Percentiles rank a stretch among this genome's conserved stretches.
Conservation (phyloP, 83 land plant genomes). For the Isoetes engelmannii region DNA sequence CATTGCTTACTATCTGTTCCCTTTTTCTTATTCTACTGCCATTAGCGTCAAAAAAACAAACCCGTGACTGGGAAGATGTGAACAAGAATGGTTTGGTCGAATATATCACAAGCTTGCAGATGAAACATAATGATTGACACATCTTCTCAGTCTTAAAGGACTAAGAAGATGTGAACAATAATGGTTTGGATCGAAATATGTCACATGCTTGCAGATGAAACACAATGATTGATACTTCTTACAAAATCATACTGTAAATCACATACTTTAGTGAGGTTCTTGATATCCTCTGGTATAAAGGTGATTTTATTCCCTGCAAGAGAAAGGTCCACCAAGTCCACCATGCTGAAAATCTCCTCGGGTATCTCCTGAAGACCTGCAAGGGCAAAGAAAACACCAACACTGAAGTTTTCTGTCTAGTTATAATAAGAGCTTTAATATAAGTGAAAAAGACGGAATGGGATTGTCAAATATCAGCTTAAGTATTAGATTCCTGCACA, state of each 20-base stretch:
- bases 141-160: too few species aligned
- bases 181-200: too few species aligned
- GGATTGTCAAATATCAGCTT: not conserved
- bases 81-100: too few species aligned
- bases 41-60: too few species aligned
- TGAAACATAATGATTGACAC: too few species aligned
- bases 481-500: not conserved
- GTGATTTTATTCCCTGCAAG: conserved; percentile 31
- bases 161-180: too few species aligned
- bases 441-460: not conserved
- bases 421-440: not conserved
- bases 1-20: too few species aligned
- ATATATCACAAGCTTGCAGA: too few species aligned
- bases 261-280: conserved; percentile 27
- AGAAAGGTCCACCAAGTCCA: conserved; percentile 30
- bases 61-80: too few species aligned
- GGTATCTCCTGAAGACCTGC: conserved; percentile 33
- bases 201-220: too few species aligned
- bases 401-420: not conserved
- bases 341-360: conserved; percentile 16
- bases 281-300: conserved; percentile 22
- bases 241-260: not conserved
- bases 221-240: too few species aligned
- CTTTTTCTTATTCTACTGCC: too few species aligned
- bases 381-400: not conserved